Evolutionary conservation across 257 asterid genomes (phyloP), one percentile per base, ranked within the genome.

Genomic region (Solanum stenotomum): DNA sequence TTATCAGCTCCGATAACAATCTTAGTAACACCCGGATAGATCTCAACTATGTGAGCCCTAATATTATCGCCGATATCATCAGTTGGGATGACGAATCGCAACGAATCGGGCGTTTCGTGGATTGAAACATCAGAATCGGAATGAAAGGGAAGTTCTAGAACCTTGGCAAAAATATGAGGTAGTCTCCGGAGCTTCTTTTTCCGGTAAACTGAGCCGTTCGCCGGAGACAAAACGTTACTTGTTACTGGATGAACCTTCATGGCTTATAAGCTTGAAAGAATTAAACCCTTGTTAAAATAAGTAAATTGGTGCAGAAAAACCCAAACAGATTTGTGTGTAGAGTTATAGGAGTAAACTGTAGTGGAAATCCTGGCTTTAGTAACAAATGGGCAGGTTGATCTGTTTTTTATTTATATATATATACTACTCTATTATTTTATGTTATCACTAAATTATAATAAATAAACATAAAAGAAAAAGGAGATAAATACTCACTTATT

Each of bases 161-260:
- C 98, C 93, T 95, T 96, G 4, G 96, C 95, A 85, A 95, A 96
- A 90, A 96, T 93, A 92, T 96, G 98, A 33, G 98, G 98, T 38
- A 96, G 89, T 31, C 98, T 91, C 86, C 95, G 91, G 86, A 96
- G 95, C 94, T 93, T 96, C 94, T 92, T 94, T 37, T 92, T 94
- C 52, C 95, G 93, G 94, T 92, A 90, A 75, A 89, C 67, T 8
- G 38, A 29, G 5, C 38, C 38, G 23, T 70, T 31, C 23, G n/a
- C 23, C 35, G 88, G 92, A 23, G 97, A 92, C 27, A 94, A 90
- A 46, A 90, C 15, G 68, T 90, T 91, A 88, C 93, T 88, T 4
- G 98, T 95, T 86, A 49, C 91, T 4, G 98, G 98, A 68, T 95
- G 97, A 86, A 95, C 97, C 93, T 94, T 95, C 98, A 94, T 91